Evolutionary conservation across 2,329 filamentous ascomycete genomes (phyloP).

Genomic region (Arachnomyces sp.): DNA sequence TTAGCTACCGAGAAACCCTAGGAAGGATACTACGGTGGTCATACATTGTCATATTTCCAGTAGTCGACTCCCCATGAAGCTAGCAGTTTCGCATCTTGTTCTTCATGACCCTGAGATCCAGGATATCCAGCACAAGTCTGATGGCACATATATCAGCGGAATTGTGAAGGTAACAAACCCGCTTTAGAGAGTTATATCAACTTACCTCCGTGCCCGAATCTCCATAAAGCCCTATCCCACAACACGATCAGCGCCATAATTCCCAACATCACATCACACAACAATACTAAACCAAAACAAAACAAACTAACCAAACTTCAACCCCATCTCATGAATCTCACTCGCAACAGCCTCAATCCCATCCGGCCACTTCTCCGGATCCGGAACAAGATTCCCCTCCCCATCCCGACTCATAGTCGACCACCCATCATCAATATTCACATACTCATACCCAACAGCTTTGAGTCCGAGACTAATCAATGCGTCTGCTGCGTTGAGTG

Average conservation of each 20-base stretch:
- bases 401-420: conserved; percentile 10
- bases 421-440: conserved; percentile 32
- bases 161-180: too few relatives aligned
- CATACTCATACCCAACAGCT: conserved; percentile 23
- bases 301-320: conserved; percentile 45
- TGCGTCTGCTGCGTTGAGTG: conserved; percentile 1
- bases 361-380: conserved; percentile 43
- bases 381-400: conserved; percentile 23
- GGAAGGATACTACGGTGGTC: too few relatives aligned
- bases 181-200: too few relatives aligned
- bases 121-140: conserved; percentile 39
- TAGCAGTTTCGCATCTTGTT: conserved; percentile 47
- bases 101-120: conserved; percentile 45
- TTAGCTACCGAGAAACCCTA: too few relatives aligned
- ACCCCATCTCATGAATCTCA: conserved; percentile 43
- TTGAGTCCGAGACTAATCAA: conserved; percentile 19
- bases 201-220: too few relatives aligned
- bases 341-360: conserved; percentile 46
- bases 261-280: too few relatives aligned
- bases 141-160: too few relatives aligned
- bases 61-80: conserved; percentile 45
- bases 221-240: too few relatives aligned
- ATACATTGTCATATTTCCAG: conserved; percentile 1
- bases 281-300: too few relatives aligned
- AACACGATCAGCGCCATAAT: too few relatives aligned